These are phyloP conservation scores for Botrytis medusae DNA, from an alignment of 2,329 filamentous ascomycete species.

Conservation along the genomic window DNA sequence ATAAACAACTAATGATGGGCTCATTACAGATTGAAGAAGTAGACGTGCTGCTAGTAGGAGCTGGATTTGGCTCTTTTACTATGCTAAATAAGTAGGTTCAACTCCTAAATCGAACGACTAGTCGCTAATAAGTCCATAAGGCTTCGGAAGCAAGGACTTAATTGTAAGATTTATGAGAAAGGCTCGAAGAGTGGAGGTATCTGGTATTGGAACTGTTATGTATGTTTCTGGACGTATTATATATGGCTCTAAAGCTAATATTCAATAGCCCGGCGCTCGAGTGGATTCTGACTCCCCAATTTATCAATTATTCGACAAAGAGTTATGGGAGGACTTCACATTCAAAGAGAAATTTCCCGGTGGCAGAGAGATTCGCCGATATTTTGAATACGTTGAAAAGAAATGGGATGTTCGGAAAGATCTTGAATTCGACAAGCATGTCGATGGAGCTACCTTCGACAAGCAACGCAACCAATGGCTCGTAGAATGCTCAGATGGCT, in stretches of 20 bases:
- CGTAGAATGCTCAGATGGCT: constrained; percentile 43
- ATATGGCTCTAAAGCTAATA: constrained; percentile 17
- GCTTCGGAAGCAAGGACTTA: constrained; percentile 49
- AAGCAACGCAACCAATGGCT: constrained; percentile 42
- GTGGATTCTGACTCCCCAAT: constrained; percentile 46
- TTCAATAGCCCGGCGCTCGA: constrained; percentile 44
- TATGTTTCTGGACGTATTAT: background rate
- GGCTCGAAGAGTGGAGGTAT: constrained; percentile 52
- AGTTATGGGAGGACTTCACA: constrained; percentile 53
- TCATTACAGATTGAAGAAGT: constrained; percentile 40
- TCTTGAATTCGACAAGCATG: constrained; percentile 42
- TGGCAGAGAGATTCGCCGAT: constrained; percentile 52
- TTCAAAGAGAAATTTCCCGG: constrained; percentile 55
- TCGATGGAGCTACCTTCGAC: constrained; percentile 45
- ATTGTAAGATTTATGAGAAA: constrained; percentile 52
- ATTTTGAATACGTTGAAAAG: constrained; percentile 61
- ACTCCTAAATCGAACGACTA: constrained; percentile 37
- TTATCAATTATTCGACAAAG: constrained; percentile 47
- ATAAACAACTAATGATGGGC: constrained; percentile 11
- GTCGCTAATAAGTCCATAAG: constrained; percentile 29
- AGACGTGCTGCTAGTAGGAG: constrained; percentile 37
- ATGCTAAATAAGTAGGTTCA: constrained; percentile 39
- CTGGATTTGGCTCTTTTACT: constrained; percentile 38
- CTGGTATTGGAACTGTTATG: constrained; percentile 48
- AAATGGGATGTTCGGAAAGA: constrained; percentile 53